phyloP scores from a whole-genome alignment of 768 basidiomycete species.

The Panaeolus cyanescens region DNA sequence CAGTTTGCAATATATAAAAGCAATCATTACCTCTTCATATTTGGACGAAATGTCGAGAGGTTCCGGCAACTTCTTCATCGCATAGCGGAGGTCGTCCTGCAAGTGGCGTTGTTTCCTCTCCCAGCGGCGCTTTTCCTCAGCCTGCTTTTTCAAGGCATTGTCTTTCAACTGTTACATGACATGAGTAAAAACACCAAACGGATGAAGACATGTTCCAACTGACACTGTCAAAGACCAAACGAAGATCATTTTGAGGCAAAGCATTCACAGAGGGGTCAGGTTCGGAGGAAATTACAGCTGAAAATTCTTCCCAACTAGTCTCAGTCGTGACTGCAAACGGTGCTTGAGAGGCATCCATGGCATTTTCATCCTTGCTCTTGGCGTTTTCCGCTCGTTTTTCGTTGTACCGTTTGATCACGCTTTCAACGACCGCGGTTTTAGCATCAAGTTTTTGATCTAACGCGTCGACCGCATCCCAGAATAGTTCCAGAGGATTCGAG shows the following conservation, averaged over 20 bases:
- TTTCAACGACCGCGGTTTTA: constrained; percentile 71
- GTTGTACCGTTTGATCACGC: constrained; percentile 56
- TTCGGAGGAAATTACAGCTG: constrained; percentile 54
- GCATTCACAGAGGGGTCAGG: constrained; percentile 51
- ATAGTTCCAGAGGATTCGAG: constrained; percentile 93
- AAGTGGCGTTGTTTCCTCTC: constrained; percentile 86
- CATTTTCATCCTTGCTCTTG: constrained; percentile 23
- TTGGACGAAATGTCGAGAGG: constrained; percentile 72
- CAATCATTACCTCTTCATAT: constrained; percentile 74
- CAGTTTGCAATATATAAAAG: neutral
- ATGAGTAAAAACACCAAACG: constrained; percentile 3
- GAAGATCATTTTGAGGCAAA: constrained; percentile 54
- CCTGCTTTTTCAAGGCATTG: constrained; percentile 69
- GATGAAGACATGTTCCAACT: constrained; percentile 24
- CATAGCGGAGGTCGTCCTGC: constrained; percentile 96
- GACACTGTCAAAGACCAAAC: constrained; percentile 65
- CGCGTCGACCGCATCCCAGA: constrained; percentile 91
- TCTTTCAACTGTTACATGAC: constrained; percentile 61
- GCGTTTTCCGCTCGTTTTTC: constrained; percentile 29
- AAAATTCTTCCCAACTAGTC: constrained; percentile 69
- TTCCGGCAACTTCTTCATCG: constrained; percentile 86
- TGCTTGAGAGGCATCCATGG: constrained; percentile 26
- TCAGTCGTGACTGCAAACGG: constrained; percentile 50
- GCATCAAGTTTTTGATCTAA: constrained; percentile 85
- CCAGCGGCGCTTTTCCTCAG: constrained; percentile 83